Percentiles rank a stretch among this genome's conserved stretches.
These are phyloP conservation scores for Naganishia sp. DNA, from an alignment of 1,284 basidiomycete genomes.

Conservation along the genomic window DNA sequence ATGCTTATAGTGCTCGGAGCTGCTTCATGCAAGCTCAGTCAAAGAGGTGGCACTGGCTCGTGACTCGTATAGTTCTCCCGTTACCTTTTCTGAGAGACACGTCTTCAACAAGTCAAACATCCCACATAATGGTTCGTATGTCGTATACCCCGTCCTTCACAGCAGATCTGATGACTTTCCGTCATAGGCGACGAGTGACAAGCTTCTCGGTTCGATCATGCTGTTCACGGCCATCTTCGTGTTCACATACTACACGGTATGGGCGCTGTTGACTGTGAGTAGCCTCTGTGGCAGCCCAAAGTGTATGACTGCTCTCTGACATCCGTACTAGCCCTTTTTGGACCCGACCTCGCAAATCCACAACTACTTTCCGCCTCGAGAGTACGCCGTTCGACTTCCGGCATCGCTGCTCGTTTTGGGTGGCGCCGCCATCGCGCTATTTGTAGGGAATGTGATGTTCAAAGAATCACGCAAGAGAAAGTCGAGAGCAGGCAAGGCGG, in stretches of 20 bases:
- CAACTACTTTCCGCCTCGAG: conserved; percentile 74
- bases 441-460: conserved; percentile 73
- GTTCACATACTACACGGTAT: conserved; percentile 86
- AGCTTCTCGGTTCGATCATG: conserved; percentile 74
- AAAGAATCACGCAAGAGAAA: conserved; percentile 67
- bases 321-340: conserved; percentile 73
- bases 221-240: conserved; percentile 72
- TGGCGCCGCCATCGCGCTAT: conserved; percentile 71
- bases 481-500: conserved; percentile 33
- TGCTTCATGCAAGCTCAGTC: no score
- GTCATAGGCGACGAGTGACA: conserved; percentile 73
- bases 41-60: no score
- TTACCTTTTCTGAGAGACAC: no score
- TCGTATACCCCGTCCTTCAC: neutral
- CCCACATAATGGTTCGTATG: conserved; percentile 9
- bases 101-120: no score
- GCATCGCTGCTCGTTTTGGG: conserved; percentile 78
- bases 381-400: conserved; percentile 87
- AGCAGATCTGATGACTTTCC: neutral
- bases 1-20: no score
- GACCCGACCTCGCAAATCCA: conserved; percentile 71
- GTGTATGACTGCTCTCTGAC: neutral
- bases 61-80: no score
- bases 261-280: conserved; percentile 82
- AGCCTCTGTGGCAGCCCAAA: neutral